A percentile compares a stretch with the other conserved stretches of the same genome.
Conservation (phyloP, 208 protist species). For the Trypanosoma boissoni region DNA sequence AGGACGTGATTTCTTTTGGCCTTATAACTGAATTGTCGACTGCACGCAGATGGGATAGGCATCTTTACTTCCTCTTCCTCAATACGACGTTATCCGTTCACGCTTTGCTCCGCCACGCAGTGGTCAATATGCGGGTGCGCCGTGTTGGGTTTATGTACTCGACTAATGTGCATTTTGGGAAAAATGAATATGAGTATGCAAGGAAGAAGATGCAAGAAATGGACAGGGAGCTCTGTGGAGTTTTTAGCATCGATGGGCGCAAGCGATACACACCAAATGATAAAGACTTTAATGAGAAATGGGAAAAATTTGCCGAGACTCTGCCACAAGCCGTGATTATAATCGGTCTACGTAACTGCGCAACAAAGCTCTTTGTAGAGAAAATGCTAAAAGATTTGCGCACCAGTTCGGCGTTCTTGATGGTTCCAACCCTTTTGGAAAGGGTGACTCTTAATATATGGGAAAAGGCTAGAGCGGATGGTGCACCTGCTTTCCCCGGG, state of each 20-base stretch:
- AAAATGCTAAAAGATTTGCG: conserved; percentile 21
- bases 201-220: conserved; percentile 10
- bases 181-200: conserved; percentile 6
- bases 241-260: conserved; percentile 20
- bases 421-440: conserved; percentile 8
- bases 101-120: conserved; percentile 28
- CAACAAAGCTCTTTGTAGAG: conserved; percentile 13
- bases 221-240: conserved; percentile 13
- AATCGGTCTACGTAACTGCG: not conserved
- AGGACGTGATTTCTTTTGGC: no score
- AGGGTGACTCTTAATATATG: conserved; percentile 1
- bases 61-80: no score
- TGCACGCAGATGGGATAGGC: no score
- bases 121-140: conserved; percentile 21
- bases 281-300: conserved; percentile 14
- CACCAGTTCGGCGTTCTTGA: conserved; percentile 6
- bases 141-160: conserved; percentile 36
- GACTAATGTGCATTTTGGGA: conserved; percentile 12
- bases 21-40: no score
- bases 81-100: no score
- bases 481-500: not conserved
- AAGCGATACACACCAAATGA: not conserved
- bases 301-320: conserved; percentile 14
- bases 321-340: conserved; percentile 22
- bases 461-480: not conserved